These are phyloP conservation scores for Macrolepiota dolichaula DNA, from an alignment of 768 basidiomycete species.

Conservation along the genomic window DNA sequence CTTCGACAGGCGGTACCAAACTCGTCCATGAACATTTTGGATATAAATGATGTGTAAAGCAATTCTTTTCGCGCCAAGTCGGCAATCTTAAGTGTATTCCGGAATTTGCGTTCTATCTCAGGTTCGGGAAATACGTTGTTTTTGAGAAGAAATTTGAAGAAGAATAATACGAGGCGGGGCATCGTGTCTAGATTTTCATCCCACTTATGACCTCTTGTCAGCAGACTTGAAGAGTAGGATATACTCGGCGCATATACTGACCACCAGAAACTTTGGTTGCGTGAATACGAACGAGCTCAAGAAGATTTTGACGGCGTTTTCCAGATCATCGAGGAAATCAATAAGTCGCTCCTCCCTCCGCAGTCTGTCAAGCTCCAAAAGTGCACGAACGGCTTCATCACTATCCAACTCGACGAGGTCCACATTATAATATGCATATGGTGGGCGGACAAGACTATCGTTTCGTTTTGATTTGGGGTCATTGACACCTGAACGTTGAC, in stretches of 20 bases:
- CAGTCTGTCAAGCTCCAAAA: conserved; percentile 29
- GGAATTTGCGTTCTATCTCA: conserved; percentile 4
- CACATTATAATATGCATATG: conserved; percentile 3
- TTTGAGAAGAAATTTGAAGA: conserved; percentile 32
- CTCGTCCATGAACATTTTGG: conserved; percentile 13
- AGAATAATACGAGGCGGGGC: conserved; percentile 32
- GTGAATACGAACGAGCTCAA: conserved; percentile 61
- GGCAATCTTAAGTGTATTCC: conserved; percentile 1
- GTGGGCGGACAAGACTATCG: not conserved
- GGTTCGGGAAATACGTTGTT: conserved; percentile 27
- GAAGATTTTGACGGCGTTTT: conserved; percentile 47
- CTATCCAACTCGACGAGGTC: not conserved
- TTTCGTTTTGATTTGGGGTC: not conserved
- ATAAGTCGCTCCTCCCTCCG: conserved; percentile 38
- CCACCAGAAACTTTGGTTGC: conserved; percentile 62
- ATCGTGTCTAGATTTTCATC: conserved; percentile 28
- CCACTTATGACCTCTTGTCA: conserved; percentile 17
- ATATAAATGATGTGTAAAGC: conserved; percentile 9
- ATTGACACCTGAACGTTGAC: not conserved
- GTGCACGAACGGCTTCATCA: conserved; percentile 31
- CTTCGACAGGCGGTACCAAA: conserved; percentile 9
- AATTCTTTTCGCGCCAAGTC: conserved; percentile 12
- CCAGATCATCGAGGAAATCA: conserved; percentile 56
- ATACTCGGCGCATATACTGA: conserved; percentile 1
- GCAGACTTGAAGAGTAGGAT: not conserved